Evolutionary conservation across 208 protist species (phyloP).

Genomic region (Eutreptiella sp.): DNA sequence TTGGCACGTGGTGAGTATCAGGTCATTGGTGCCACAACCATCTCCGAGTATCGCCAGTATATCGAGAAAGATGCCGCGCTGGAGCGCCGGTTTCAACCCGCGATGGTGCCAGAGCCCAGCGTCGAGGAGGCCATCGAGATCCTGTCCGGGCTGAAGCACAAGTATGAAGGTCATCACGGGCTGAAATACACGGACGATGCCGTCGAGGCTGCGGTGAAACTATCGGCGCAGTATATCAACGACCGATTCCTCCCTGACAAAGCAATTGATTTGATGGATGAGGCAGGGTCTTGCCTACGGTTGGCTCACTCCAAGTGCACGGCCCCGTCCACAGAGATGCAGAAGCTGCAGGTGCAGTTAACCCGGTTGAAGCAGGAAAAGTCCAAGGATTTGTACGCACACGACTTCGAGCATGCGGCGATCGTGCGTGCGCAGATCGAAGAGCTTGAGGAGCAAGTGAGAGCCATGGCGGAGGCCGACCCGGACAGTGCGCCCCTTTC

Average conservation of each 20-base stretch:
- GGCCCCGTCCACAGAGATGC: no score
- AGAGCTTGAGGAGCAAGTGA: no score
- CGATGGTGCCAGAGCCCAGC: slow-evolving; percentile 88
- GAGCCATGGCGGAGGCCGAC: no score
- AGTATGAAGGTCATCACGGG: slow-evolving; percentile 84
- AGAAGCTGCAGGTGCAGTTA: slow-evolving; percentile 80
- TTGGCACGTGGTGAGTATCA: slow-evolving; percentile 90
- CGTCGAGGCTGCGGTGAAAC: slow-evolving; percentile 74
- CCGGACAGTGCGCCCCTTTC: no score
- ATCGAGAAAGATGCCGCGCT: slow-evolving; percentile 97
- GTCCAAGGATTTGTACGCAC: no score
- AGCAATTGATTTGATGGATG: slow-evolving; percentile 97
- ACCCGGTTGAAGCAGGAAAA: slow-evolving; percentile 87
- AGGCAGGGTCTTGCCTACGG: slow-evolving; percentile 81
- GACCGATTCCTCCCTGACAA: slow-evolving; percentile 96
- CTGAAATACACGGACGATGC: slow-evolving; percentile 77
- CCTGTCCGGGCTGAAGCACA: slow-evolving; percentile 86
- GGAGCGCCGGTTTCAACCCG: slow-evolving; percentile 94
- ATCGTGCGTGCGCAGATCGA: no score
- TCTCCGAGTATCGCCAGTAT: slow-evolving; percentile 93
- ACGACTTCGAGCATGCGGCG: no score
- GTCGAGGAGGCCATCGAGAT: slow-evolving; percentile 96
- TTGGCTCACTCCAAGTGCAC: slow-evolving; percentile 87
- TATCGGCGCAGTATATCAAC: slow-evolving; percentile 85
- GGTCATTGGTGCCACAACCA: slow-evolving; percentile 94